Evolutionary conservation across 176 grass and related monocot species (phyloP).

Genomic region (Hyparrhenia diplandra): DNA sequence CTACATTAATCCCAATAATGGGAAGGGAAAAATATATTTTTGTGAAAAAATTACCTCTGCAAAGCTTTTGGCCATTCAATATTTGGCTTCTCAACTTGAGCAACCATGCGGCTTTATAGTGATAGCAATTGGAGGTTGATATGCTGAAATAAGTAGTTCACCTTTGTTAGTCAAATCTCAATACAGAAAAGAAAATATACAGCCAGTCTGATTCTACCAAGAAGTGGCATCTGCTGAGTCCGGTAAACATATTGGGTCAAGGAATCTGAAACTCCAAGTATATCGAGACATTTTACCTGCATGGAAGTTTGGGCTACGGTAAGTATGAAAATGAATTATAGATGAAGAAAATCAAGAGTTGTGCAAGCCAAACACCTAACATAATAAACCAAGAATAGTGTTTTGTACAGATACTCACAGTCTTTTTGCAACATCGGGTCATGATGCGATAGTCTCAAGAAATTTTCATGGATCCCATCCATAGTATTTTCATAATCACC

Average conservation of each 20-base stretch:
- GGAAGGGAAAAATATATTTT: not conserved
- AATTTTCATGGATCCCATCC: constrained; percentile 97
- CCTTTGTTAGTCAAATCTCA: constrained; percentile 35
- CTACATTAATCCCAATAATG: constrained; percentile 15
- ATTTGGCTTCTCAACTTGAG: constrained; percentile 91
- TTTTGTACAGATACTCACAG: constrained; percentile 46
- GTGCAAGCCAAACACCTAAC: not conserved
- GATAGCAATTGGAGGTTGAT: constrained; percentile 83
- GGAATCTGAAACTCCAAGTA: constrained; percentile 82
- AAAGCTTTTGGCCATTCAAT: constrained; percentile 96
- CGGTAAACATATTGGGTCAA: constrained; percentile 68
- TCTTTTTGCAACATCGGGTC: constrained; percentile 95
- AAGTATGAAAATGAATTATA: constrained; percentile 7
- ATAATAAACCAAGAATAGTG: not conserved
- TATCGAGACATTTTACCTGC: constrained; percentile 82
- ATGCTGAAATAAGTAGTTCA: constrained; percentile 53
- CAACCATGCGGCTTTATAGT: constrained; percentile 73
- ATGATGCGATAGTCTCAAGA: constrained; percentile 80
- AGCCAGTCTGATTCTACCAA: constrained; percentile 49
- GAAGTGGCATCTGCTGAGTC: constrained; percentile 82
- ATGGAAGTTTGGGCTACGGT: constrained; percentile 23
- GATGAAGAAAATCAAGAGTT: not conserved
- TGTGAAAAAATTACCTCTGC: constrained; percentile 54
- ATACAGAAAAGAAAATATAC: constrained; percentile 18
- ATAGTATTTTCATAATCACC: constrained; percentile 94